phyloP scores from a whole-genome alignment of 2,329 filamentous ascomycete genomes.

The Endocalyx cinctus region DNA sequence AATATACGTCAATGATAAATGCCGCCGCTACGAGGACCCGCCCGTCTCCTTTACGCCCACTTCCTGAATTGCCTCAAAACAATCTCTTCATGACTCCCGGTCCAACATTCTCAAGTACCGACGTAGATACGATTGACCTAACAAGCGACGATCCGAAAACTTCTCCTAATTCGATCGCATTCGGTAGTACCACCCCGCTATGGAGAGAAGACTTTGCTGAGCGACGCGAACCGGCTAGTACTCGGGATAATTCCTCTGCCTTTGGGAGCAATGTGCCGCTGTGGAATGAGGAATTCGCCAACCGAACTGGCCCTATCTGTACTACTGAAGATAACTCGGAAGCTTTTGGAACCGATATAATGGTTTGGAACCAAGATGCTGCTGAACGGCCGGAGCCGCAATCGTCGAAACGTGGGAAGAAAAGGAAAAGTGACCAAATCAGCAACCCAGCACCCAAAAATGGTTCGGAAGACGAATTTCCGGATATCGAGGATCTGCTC shows the following conservation, averaged over 20 bases:
- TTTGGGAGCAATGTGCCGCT: constrained; percentile 28
- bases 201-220: constrained; percentile 29
- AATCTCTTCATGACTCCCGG: constrained; percentile 19
- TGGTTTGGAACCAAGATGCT: constrained; percentile 40
- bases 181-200: constrained; percentile 17
- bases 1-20: constrained; percentile 31
- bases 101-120: constrained; percentile 24
- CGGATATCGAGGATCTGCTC: constrained; percentile 46
- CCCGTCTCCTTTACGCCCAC: constrained; percentile 13
- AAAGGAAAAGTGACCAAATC: constrained; percentile 49
- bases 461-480: constrained; percentile 48
- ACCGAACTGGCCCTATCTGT: constrained; percentile 33
- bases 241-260: constrained; percentile 17
- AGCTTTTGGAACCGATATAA: constrained; percentile 24
- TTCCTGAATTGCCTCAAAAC: constrained; percentile 13
- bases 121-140: constrained; percentile 29
- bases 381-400: constrained; percentile 33
- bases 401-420: constrained; percentile 37
- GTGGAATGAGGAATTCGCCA: constrained; percentile 41
- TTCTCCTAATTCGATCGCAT: constrained; percentile 20
- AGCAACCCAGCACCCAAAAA: constrained; percentile 25
- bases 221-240: constrained; percentile 18
- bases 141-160: constrained; percentile 23
- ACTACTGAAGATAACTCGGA: constrained; percentile 23
- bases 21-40: constrained; percentile 21